Evolutionary conservation across 169 alveolate species (phyloP).

Genomic region (Plasmodium falciparum): DNA sequence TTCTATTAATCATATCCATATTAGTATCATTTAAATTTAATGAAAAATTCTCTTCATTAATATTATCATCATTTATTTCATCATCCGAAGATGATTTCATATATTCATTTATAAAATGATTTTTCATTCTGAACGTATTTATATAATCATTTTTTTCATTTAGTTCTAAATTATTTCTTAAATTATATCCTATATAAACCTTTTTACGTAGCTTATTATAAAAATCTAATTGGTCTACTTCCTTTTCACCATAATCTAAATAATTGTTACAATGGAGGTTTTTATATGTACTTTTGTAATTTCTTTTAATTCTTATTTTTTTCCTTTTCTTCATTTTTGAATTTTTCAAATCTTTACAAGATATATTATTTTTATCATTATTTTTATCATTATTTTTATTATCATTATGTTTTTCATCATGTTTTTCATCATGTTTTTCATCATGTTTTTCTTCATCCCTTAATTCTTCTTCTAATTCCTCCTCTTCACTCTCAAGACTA

Average conservation of each 20-base stretch:
- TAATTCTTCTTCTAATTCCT: constrained; percentile 21
- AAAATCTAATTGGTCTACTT: constrained; percentile 49
- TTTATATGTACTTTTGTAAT: neutral
- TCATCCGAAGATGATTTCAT: constrained; percentile 65
- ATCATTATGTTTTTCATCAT: neutral
- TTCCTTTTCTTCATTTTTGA: no score
- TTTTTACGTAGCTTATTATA: constrained; percentile 16
- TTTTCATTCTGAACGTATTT: constrained; percentile 21
- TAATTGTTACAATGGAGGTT: neutral
- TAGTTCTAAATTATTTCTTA: constrained; percentile 29
- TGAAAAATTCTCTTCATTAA: no score
- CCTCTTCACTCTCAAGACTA: constrained; percentile 71
- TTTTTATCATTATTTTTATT: no score
- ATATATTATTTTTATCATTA: no score
- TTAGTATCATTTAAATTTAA: neutral
- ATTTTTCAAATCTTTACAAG: no score
- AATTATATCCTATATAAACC: constrained; percentile 64
- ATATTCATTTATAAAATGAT: constrained; percentile 48
- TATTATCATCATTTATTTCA: neutral
- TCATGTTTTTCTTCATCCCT: neutral
- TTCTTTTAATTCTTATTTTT: no score
- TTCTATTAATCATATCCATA: neutral
- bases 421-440: neutral
- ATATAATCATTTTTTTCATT: constrained; percentile 62
- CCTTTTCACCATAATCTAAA: constrained; percentile 35